A percentile compares a stretch with the other conserved stretches of the same genome.
Conservation (phyloP, 2,329 filamentous ascomycete genomes). For the Westerdykella sp. region DNA sequence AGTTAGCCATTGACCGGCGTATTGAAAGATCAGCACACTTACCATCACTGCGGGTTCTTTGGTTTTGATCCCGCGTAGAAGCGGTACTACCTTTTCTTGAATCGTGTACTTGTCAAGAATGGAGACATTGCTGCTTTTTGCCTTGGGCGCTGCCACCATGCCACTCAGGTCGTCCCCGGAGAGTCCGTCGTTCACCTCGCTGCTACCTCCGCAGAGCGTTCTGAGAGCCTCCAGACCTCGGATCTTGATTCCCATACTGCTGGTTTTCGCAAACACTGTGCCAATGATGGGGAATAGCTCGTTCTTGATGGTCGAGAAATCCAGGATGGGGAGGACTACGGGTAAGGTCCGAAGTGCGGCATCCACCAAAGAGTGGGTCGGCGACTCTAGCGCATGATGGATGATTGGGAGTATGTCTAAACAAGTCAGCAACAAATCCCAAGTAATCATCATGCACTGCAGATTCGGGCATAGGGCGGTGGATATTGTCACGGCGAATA, state of each 20-base stretch:
- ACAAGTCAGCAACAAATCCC: conserved; percentile 14
- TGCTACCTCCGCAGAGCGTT: conserved; percentile 73
- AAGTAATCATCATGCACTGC: background rate
- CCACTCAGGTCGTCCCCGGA: conserved; percentile 70
- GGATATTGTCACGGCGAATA: background rate
- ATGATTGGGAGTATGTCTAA: conserved; percentile 83
- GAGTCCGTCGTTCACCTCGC: conserved; percentile 28
- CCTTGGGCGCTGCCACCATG: conserved; percentile 49
- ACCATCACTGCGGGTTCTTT: conserved; percentile 95
- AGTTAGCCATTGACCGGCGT: conserved; percentile 1
- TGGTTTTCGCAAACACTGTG: conserved; percentile 84
- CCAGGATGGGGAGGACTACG: conserved; percentile 75
- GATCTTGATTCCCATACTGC: conserved; percentile 89
- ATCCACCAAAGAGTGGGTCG: conserved; percentile 84
- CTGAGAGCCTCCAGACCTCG: conserved; percentile 84
- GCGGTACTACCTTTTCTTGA: conserved; percentile 90
- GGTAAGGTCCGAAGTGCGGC: conserved; percentile 73
- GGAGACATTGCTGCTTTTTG: conserved; percentile 61
- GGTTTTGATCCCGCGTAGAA: conserved; percentile 90
- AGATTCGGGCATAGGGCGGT: background rate
- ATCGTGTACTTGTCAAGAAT: conserved; percentile 97
- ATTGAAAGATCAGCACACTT: conserved; percentile 10
- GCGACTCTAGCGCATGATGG: conserved; percentile 74
- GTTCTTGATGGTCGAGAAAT: conserved; percentile 95
- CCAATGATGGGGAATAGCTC: conserved; percentile 93